Evolutionary conservation across 1,284 basidiomycete genomes (phyloP).

Genomic region (Cryptococcus sp.): DNA sequence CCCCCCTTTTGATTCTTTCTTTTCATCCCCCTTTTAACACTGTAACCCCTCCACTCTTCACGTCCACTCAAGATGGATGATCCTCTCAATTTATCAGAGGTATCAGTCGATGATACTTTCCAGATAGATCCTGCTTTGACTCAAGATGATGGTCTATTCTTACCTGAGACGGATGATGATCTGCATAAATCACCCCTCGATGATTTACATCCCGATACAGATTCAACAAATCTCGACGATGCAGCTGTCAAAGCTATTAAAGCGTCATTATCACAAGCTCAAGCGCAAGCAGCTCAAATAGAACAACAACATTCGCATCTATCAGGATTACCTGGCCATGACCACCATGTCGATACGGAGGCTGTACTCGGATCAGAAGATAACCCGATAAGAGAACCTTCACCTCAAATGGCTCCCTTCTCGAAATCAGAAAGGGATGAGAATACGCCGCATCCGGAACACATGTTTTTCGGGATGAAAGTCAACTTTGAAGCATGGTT

Average conservation of each 20-base stretch:
- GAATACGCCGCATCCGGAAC: conserved; percentile 31
- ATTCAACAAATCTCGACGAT: conserved; percentile 2
- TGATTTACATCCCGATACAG: neutral
- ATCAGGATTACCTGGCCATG: neutral
- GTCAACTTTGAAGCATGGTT: conserved; percentile 38
- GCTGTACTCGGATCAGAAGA: neutral
- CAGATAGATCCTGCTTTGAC: conserved; percentile 5
- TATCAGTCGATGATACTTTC: neutral
- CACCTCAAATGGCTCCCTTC: conserved; percentile 28
- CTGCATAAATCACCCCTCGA: conserved; percentile 1
- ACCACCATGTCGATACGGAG: neutral
- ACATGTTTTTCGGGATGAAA: conserved; percentile 22
- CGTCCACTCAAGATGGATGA: neutral
- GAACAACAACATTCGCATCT: neutral
- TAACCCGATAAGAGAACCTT: conserved; percentile 12
- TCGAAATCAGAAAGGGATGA: conserved; percentile 25
- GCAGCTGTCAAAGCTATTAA: conserved; percentile 15
- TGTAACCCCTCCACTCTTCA: neutral
- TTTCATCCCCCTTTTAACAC: neutral
- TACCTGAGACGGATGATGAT: neutral
- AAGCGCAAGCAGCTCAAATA: conserved; percentile 8
- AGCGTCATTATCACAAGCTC: conserved; percentile 16
- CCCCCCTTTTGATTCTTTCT: neutral
- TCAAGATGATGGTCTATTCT: conserved; percentile 4
- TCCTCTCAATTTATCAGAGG: neutral